phyloP scores from a whole-genome alignment of 2,329 filamentous ascomycete species.

The Amylocarpus encephaloides region DNA sequence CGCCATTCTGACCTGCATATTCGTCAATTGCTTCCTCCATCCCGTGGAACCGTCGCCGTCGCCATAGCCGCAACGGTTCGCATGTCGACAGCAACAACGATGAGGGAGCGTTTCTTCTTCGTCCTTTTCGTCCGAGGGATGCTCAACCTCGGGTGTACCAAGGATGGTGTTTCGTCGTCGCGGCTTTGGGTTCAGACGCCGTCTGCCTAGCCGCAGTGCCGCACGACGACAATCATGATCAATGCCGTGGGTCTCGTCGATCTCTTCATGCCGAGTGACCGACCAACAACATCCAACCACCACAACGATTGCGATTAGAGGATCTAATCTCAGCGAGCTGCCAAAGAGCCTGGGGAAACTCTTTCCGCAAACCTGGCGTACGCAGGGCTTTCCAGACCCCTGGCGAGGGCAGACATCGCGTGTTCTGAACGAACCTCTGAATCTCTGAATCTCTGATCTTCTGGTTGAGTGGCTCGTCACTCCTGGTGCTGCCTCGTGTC shows the following conservation, averaged over 20 bases:
- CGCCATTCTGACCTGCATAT: constrained; percentile 1
- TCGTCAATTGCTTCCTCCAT: constrained; percentile 5
- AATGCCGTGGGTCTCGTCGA: constrained; percentile 8
- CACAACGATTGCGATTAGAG: neutral
- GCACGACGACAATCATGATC: constrained; percentile 4
- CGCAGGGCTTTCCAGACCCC: neutral
- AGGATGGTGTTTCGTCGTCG: neutral
- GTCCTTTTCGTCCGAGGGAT: constrained; percentile 1
- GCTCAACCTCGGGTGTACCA: neutral
- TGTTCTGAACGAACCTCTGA: too few species aligned
- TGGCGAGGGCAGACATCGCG: constrained; percentile 1
- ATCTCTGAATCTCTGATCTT: too few species aligned
- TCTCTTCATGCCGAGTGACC: constrained; percentile 12
- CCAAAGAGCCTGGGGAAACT: neutral
- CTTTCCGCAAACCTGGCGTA: neutral
- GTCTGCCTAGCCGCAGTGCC: constrained; percentile 12
- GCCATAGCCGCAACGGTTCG: neutral
- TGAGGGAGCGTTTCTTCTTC: constrained; percentile 11
- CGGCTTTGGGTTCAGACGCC: neutral
- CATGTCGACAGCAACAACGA: neutral
- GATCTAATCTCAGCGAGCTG: constrained; percentile 5
- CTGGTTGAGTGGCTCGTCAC: too few species aligned
- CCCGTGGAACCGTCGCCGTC: constrained; percentile 7
- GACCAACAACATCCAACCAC: neutral
- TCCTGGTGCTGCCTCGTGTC: too few species aligned